Conservation (phyloP, 1,284 basidiomycete species). For the Ganoderma boninense region DNA sequence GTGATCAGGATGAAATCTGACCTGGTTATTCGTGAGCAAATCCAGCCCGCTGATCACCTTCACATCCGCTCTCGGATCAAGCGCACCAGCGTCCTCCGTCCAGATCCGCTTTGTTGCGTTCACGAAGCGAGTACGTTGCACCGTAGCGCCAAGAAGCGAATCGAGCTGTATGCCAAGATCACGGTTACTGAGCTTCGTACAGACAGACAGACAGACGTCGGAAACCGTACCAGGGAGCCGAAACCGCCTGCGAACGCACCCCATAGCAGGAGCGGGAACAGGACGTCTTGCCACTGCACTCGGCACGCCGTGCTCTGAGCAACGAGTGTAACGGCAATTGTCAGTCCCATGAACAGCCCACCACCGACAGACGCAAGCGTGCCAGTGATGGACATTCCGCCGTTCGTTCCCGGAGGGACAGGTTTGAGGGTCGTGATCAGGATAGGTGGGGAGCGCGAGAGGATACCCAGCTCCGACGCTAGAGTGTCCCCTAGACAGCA, state of each 20-base stretch:
- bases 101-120: conserved; percentile 69
- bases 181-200: not conserved
- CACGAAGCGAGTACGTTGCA: conserved; percentile 86
- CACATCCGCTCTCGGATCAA: conserved; percentile 44
- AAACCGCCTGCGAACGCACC: conserved; percentile 75
- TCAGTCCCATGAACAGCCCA: no score
- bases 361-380: conserved; percentile 45
- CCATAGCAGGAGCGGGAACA: conserved; percentile 60
- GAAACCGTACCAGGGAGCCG: conserved; percentile 74
- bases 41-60: conserved; percentile 76
- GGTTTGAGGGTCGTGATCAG: conserved; percentile 77
- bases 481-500: conserved; percentile 88
- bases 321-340: conserved; percentile 50
- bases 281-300: conserved; percentile 44
- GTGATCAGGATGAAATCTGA: conserved; percentile 38
- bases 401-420: conserved; percentile 94
- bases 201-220: not conserved
- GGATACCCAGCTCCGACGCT: conserved; percentile 85
- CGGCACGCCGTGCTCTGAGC: conserved; percentile 67
- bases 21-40: conserved; percentile 85
- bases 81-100: conserved; percentile 57
- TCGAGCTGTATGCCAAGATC: conserved; percentile 23
- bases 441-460: conserved; percentile 71
- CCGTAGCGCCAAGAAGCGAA: conserved; percentile 70
- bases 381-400: conserved; percentile 82